Percentiles rank a stretch among this genome's conserved stretches.
phyloP scores from a whole-genome alignment of 2,329 filamentous ascomycete genomes.

The Pezicula radicicola region DNA sequence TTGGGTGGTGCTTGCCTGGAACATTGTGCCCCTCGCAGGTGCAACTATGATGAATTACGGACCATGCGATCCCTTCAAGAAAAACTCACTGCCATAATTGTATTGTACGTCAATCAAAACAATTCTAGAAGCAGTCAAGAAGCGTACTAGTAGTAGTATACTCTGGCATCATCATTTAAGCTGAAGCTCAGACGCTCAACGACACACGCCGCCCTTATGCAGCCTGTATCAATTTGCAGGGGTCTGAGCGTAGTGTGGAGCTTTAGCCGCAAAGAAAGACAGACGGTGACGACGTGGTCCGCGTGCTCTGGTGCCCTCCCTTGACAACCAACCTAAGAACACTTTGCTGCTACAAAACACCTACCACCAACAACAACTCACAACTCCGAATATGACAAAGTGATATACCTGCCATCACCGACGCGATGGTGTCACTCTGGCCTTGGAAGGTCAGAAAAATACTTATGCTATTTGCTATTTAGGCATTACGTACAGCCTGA shows the following conservation, averaged over 20 bases:
- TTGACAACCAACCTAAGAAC: neutral
- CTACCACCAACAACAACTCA: neutral
- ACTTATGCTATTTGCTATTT: constrained; percentile 10
- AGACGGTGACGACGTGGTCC: too few species aligned
- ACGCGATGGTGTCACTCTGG: constrained; percentile 77
- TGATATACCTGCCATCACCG: constrained; percentile 7
- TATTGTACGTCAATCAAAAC: too few species aligned
- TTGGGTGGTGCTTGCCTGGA: constrained; percentile 22
- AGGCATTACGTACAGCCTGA: neutral
- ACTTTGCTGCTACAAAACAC: neutral
- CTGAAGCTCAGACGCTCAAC: neutral
- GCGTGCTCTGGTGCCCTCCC: too few species aligned
- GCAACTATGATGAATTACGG: neutral
- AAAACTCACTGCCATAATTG: neutral
- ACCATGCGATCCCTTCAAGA: neutral
- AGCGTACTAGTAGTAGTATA: neutral
- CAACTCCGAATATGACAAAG: constrained; percentile 7
- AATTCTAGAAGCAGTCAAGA: too few species aligned
- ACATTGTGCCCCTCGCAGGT: constrained; percentile 24
- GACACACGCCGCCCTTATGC: neutral
- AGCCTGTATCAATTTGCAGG: neutral
- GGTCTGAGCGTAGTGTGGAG: neutral
- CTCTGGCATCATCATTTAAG: neutral
- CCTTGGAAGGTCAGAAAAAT: constrained; percentile 67
- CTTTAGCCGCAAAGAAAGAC: too few species aligned